Evolutionary conservation across 208 protist species (phyloP), one percentile per base, ranked within the genome.

Genomic region (Trypanosoma lewisi): DNA sequence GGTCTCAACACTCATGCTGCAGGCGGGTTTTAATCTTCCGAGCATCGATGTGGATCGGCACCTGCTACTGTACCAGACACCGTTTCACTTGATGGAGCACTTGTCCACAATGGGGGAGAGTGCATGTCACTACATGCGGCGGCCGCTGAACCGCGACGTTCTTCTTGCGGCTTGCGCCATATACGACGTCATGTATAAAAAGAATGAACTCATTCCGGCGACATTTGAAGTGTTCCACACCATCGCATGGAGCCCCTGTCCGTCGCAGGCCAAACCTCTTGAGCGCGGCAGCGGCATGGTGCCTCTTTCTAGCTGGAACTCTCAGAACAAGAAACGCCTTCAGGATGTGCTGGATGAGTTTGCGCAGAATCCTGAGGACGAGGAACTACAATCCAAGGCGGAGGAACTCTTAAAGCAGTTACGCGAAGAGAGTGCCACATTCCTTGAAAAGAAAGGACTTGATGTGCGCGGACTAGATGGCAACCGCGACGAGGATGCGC

Each of bases 181-280:
- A 14, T 97, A 97, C 70, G 89, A 97, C 60, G 51, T 64, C 28
- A 86, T 97, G 83, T 97, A 93, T 70, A 77, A 77, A 33, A 85
- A 89, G 50, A 92, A 93, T 68, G 77, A 87, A 12, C 75, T 93
- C 23, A 85, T 83, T 27, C 92, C 92, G 12, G 87, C 89, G 14
- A 97, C 92, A 16, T 97, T 97, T 70, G 92, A 95, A 73, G 72
- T 97, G 2, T 92, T 97, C 53, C 83, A 97, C 69, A 83, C 77
- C 9, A 92, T 97, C 58, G 92, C 85, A 47, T 97, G 92, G 89
- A 89, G 85, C 54, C 89, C 89, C 27, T 85, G 84, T 63, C 83
- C 89, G 49, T 83, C 80, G 25, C 92, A 97, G 64, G 72, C 78
- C 23, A 87, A 94, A 58, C 86, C 90, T 42, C 82, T 92, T 4